A percentile compares a stretch with the other conserved stretches of the same genome.
These are phyloP conservation scores for Przewalskia tangutica DNA, from an alignment of 257 asterid species.

Conservation along the genomic window DNA sequence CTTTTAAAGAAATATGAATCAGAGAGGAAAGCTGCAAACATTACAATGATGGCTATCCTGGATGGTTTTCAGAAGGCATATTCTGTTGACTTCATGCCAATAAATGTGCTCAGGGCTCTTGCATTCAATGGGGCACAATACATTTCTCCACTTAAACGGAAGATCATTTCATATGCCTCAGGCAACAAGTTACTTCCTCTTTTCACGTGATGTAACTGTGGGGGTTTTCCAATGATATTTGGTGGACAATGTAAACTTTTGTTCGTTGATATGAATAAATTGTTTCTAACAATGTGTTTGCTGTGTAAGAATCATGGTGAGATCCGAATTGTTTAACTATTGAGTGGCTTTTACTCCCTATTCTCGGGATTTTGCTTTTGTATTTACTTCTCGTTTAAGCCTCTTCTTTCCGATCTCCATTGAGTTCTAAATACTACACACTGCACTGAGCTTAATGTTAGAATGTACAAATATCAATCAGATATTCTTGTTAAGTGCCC, in stretches of 20 bases:
- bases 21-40: constrained; percentile 75
- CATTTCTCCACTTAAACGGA: constrained; percentile 67
- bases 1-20: constrained; percentile 70
- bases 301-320: background rate
- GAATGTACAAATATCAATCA: background rate
- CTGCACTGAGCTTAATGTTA: background rate
- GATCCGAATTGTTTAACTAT: background rate
- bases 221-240: background rate
- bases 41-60: constrained; percentile 71
- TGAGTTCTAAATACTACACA: background rate
- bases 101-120: constrained; percentile 68
- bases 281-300: background rate
- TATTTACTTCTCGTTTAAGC: background rate
- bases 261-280: background rate
- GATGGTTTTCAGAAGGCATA: constrained; percentile 96
- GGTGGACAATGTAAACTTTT: background rate
- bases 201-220: constrained; percentile 29
- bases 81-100: constrained; percentile 74
- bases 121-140: constrained; percentile 80
- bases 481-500: background rate
- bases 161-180: constrained; percentile 72
- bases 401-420: background rate
- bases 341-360: background rate
- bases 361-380: background rate
- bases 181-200: constrained; percentile 66